Percentiles rank a stretch among this genome's conserved stretches.
phyloP scores from a whole-genome alignment of 768 basidiomycete genomes.

The Hericium coralloides region DNA sequence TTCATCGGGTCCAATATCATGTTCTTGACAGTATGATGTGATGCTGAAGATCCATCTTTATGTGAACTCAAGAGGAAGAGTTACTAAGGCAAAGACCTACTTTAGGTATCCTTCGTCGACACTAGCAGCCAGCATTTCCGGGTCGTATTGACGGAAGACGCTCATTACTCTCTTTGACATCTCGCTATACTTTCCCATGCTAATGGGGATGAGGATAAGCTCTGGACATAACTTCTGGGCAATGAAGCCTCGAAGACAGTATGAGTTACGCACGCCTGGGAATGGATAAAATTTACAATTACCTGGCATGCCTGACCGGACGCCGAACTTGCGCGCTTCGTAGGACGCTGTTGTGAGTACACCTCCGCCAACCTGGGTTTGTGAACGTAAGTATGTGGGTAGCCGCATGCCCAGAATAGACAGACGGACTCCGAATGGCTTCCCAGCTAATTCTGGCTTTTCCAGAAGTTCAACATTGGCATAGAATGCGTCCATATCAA shows the following conservation, averaged over 20 bases:
- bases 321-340: slow-evolving; percentile 83
- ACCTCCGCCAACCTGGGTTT: slow-evolving; percentile 59
- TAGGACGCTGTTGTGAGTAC: slow-evolving; percentile 88
- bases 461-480: slow-evolving; percentile 71
- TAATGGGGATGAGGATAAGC: slow-evolving; percentile 56
- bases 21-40: slow-evolving; percentile 70
- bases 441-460: slow-evolving; percentile 54
- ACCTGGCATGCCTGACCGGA: slow-evolving; percentile 96
- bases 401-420: no score
- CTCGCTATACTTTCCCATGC: slow-evolving; percentile 55
- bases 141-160: slow-evolving; percentile 64
- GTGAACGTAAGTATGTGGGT: no score
- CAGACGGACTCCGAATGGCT: slow-evolving; percentile 58
- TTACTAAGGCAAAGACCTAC: slow-evolving; percentile 31
- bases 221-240: slow-evolving; percentile 92
- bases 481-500: slow-evolving; percentile 95
- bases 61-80: not conserved
- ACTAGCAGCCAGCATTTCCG: slow-evolving; percentile 65
- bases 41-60: slow-evolving; percentile 39
- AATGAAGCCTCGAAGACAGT: slow-evolving; percentile 55
- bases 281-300: slow-evolving; percentile 11
- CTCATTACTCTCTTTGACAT: slow-evolving; percentile 65
- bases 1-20: slow-evolving; percentile 53
- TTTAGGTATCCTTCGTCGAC: slow-evolving; percentile 92
- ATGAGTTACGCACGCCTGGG: not conserved